These are phyloP conservation scores for Monosporascus sp. DNA, from an alignment of 2,329 filamentous ascomycete species.

Conservation along the genomic window DNA sequence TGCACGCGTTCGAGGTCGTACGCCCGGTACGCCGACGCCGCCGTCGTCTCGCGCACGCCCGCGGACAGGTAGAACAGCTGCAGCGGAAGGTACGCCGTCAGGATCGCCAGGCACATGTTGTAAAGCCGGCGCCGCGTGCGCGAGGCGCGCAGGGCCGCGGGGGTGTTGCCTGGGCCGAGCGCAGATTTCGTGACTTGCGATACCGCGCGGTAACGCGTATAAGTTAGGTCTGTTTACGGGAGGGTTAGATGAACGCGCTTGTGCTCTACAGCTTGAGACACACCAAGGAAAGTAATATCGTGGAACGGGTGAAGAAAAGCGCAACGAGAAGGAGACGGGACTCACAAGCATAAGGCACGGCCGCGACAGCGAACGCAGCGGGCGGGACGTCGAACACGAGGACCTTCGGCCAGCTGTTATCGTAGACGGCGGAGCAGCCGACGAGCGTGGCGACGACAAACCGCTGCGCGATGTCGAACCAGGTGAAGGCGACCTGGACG, in stretches of 20 bases:
- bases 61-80: slow-evolving; percentile 33
- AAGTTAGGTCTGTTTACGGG: slow-evolving; percentile 33
- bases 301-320: background rate
- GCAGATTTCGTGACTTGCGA: slow-evolving; percentile 35
- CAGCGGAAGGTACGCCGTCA: slow-evolving; percentile 48
- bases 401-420: slow-evolving; percentile 42
- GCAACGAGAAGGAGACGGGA: slow-evolving; percentile 4
- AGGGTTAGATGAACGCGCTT: background rate
- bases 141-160: slow-evolving; percentile 37
- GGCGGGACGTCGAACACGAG: slow-evolving; percentile 44
- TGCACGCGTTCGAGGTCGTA: slow-evolving; percentile 6
- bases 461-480: slow-evolving; percentile 41
- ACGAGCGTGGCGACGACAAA: slow-evolving; percentile 45
- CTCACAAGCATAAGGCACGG: slow-evolving; percentile 46
- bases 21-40: slow-evolving; percentile 11
- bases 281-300: background rate
- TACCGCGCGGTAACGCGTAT: slow-evolving; percentile 42
- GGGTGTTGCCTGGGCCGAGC: slow-evolving; percentile 32
- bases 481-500: slow-evolving; percentile 43
- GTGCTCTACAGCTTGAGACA: background rate
- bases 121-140: slow-evolving; percentile 50
- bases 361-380: slow-evolving; percentile 36
- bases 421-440: slow-evolving; percentile 43
- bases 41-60: slow-evolving; percentile 32
- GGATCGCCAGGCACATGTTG: slow-evolving; percentile 47